phyloP scores from a whole-genome alignment of 2,329 filamentous ascomycete species.

The Trichoderma atroviride region DNA sequence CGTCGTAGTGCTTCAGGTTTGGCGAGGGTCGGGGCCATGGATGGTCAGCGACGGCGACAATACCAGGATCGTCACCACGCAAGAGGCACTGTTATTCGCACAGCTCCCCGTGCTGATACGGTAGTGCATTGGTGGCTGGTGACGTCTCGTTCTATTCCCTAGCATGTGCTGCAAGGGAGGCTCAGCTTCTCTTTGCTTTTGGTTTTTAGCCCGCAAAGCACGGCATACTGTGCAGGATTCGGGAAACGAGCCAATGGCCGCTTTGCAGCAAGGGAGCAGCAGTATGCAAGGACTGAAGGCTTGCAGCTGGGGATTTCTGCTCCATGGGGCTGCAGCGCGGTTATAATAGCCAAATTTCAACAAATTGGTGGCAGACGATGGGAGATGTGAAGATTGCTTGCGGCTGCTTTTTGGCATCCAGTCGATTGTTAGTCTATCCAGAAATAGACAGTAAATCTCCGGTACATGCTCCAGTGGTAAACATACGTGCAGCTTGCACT shows the following conservation, averaged over 20 bases:
- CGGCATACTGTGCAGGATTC: not conserved
- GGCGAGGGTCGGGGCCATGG: conserved; percentile 10
- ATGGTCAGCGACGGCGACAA: conserved; percentile 10
- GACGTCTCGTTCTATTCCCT: not conserved
- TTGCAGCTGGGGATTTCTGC: not conserved
- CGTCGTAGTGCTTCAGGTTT: conserved; percentile 5
- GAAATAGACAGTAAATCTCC: conserved; percentile 16
- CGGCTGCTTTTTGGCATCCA: not conserved
- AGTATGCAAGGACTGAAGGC: not conserved
- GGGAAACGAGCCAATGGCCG: conserved; percentile 3
- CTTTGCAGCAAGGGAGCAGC: not conserved
- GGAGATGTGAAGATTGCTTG: not conserved
- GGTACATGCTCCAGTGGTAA: not conserved
- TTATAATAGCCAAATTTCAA: not conserved
- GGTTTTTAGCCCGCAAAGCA: not conserved
- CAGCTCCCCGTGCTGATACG: not conserved
- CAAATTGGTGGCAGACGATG: not conserved
- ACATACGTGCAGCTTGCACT: not conserved
- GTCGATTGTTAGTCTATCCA: not conserved
- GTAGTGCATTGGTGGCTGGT: conserved; percentile 3
- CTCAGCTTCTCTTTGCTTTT: conserved; percentile 8
- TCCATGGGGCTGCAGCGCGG: not conserved
- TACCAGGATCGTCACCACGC: not conserved
- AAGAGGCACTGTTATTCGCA: not conserved
- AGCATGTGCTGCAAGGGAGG: conserved; percentile 6